phyloP scores from a whole-genome alignment of 805 yeast species.

The Candida tallmaniae region DNA sequence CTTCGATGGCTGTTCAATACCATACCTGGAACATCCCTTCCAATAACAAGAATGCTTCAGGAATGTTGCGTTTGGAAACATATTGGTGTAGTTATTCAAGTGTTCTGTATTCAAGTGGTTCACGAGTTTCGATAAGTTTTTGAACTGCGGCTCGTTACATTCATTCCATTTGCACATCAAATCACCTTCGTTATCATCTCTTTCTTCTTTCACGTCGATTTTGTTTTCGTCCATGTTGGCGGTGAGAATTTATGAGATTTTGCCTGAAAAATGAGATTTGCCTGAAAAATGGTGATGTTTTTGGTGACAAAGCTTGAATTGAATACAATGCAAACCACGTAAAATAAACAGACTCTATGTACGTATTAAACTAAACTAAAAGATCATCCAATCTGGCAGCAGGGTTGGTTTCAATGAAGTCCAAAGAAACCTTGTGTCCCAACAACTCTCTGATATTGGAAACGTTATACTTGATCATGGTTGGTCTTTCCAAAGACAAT shows the following conservation, averaged over 20 bases:
- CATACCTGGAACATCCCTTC: slow-evolving; percentile 53
- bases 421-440: slow-evolving; percentile 95
- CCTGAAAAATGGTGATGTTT: too few relatives aligned
- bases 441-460: slow-evolving; percentile 92
- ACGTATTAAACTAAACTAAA: slow-evolving; percentile 25
- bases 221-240: neutral
- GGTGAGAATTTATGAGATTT: too few relatives aligned
- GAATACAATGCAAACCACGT: too few relatives aligned
- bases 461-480: slow-evolving; percentile 97
- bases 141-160: slow-evolving; percentile 17
- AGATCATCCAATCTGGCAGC: slow-evolving; percentile 89
- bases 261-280: too few relatives aligned
- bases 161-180: slow-evolving; percentile 30
- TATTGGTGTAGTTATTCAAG: slow-evolving; percentile 17
- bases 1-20: slow-evolving; percentile 48
- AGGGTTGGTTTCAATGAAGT: slow-evolving; percentile 91
- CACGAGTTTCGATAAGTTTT: slow-evolving; percentile 23
- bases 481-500: slow-evolving; percentile 93
- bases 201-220: slow-evolving; percentile 1
- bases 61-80: slow-evolving; percentile 1
- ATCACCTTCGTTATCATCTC: slow-evolving; percentile 4
- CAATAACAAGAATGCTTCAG: slow-evolving; percentile 53
- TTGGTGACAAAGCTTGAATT: too few relatives aligned
- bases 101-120: slow-evolving; percentile 29
- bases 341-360: too few relatives aligned